Conservation (phyloP, 2,329 filamentous ascomycete species). For the Leptodontidium sp. region DNA sequence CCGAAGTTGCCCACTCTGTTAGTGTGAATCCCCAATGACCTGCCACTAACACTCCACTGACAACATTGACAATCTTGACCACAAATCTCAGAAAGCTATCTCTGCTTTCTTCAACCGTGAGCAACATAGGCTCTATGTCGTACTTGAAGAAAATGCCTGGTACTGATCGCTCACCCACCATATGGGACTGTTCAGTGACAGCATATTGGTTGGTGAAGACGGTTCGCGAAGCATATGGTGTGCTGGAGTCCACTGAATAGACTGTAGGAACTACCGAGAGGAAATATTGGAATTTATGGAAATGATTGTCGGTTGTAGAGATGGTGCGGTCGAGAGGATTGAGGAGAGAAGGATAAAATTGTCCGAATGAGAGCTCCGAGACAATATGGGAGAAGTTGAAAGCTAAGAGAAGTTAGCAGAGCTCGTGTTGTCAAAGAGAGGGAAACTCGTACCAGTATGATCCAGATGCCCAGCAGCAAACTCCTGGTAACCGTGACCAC, state of each 20-base stretch:
- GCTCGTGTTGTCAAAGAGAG: background rate
- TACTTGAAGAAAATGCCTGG: slow-evolving; percentile 99
- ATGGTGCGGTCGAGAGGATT: slow-evolving; percentile 95
- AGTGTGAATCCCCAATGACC: slow-evolving; percentile 94
- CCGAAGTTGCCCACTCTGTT: slow-evolving; percentile 73
- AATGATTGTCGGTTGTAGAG: slow-evolving; percentile 76
- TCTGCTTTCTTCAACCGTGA: slow-evolving; percentile 85
- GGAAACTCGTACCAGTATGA: slow-evolving; percentile 70
- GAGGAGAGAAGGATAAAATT: slow-evolving; percentile 92
- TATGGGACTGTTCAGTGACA: slow-evolving; percentile 85
- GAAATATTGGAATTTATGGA: slow-evolving; percentile 98
- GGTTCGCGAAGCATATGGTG: slow-evolving; percentile 55
- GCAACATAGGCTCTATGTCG: slow-evolving; percentile 93
- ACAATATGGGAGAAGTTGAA: slow-evolving; percentile 99
- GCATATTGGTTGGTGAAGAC: slow-evolving; percentile 98
- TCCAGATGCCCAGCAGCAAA: slow-evolving; percentile 77
- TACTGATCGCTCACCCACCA: slow-evolving; percentile 73
- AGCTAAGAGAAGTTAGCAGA: slow-evolving; percentile 56
- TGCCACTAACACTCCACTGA: slow-evolving; percentile 89
- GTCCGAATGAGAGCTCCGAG: slow-evolving; percentile 94
- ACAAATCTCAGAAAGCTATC: slow-evolving; percentile 77
- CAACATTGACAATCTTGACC: slow-evolving; percentile 87
- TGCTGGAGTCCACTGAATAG: slow-evolving; percentile 71
- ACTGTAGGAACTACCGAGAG: slow-evolving; percentile 93
- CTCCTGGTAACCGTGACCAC: slow-evolving; percentile 93